Percentiles rank a stretch among this genome's conserved stretches.
These are phyloP conservation scores for Botrytis fragariae DNA, from an alignment of 2,329 filamentous ascomycete species.

Conservation along the genomic window DNA sequence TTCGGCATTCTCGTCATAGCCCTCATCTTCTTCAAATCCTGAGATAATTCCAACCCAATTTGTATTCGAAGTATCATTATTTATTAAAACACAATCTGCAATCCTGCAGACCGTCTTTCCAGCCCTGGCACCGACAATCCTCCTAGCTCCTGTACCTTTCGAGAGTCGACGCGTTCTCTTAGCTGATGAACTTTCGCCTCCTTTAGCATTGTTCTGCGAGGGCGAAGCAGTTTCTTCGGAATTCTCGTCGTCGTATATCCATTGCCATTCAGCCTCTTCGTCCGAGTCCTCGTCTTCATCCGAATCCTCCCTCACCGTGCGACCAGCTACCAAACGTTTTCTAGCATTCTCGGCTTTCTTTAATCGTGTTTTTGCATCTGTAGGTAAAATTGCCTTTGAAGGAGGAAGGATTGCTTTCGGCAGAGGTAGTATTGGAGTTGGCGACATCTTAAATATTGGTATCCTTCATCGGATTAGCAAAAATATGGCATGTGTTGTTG, in stretches of 20 bases:
- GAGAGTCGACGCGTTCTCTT: conserved; percentile 27
- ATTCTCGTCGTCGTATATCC: conserved; percentile 54
- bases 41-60: conserved; percentile 91
- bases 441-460: conserved; percentile 34
- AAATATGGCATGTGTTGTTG: conserved; percentile 9
- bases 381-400: conserved; percentile 23
- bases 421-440: conserved; percentile 23
- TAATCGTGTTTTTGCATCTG: conserved; percentile 23
- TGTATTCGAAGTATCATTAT: conserved; percentile 81
- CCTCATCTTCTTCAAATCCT: conserved; percentile 71
- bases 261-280: conserved; percentile 74
- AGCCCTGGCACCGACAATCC: conserved; percentile 75
- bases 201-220: neutral
- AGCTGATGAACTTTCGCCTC: conserved; percentile 25
- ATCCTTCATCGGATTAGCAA: neutral
- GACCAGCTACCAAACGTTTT: conserved; percentile 39
- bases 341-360: conserved; percentile 42
- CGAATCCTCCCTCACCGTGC: conserved; percentile 63
- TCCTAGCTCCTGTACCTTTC: conserved; percentile 36
- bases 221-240: neutral
- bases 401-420: conserved; percentile 26
- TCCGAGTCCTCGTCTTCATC: conserved; percentile 75
- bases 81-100: conserved; percentile 82
- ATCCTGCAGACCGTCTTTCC: conserved; percentile 76
- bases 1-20: conserved; percentile 66